These are phyloP conservation scores for Fusarium armeniacum DNA, from an alignment of 2,329 filamentous ascomycete genomes.

Conservation along the genomic window DNA sequence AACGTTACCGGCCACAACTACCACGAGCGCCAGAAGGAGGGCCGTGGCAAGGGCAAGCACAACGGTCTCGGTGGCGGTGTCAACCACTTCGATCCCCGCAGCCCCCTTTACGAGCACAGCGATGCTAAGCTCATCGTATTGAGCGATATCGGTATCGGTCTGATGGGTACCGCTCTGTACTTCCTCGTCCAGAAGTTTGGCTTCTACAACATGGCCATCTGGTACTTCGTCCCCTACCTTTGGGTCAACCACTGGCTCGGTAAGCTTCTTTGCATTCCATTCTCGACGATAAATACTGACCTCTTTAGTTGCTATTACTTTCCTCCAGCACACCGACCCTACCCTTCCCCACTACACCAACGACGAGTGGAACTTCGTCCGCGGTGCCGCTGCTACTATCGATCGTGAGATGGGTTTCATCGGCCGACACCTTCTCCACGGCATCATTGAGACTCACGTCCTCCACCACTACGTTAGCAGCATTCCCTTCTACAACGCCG, in stretches of 20 bases:
- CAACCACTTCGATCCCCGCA: slow-evolving; percentile 93
- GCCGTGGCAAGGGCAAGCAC: slow-evolving; percentile 90
- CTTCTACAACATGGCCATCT: slow-evolving; percentile 88
- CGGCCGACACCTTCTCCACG: slow-evolving; percentile 90
- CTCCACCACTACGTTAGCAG: slow-evolving; percentile 97
- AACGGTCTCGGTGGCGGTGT: slow-evolving; percentile 86
- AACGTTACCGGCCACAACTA: slow-evolving; percentile 98
- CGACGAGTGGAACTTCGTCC: slow-evolving; percentile 91
- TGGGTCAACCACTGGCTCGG: slow-evolving; percentile 99
- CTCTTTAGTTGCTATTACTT: slow-evolving; percentile 92
- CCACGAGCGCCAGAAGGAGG: slow-evolving; percentile 92
- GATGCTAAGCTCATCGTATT: slow-evolving; percentile 89
- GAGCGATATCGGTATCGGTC: slow-evolving; percentile 84
- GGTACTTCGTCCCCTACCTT: slow-evolving; percentile 95
- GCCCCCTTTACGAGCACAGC: slow-evolving; percentile 91
- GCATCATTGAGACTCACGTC: slow-evolving; percentile 97
- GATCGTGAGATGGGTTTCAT: slow-evolving; percentile 98
- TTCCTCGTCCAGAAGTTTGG: slow-evolving; percentile 83
- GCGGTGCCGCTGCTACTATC: slow-evolving; percentile 94
- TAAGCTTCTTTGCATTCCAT: slow-evolving; percentile 64
- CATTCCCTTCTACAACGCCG: slow-evolving; percentile 97
- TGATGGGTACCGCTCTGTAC: slow-evolving; percentile 73
- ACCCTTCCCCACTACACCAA: slow-evolving; percentile 91
- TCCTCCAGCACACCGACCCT: slow-evolving; percentile 96
- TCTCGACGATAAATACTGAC: slow-evolving; percentile 33